Evolutionary conservation across 805 yeast species (phyloP), one percentile per base, ranked within the genome.

Genomic region (Candida maris): DNA sequence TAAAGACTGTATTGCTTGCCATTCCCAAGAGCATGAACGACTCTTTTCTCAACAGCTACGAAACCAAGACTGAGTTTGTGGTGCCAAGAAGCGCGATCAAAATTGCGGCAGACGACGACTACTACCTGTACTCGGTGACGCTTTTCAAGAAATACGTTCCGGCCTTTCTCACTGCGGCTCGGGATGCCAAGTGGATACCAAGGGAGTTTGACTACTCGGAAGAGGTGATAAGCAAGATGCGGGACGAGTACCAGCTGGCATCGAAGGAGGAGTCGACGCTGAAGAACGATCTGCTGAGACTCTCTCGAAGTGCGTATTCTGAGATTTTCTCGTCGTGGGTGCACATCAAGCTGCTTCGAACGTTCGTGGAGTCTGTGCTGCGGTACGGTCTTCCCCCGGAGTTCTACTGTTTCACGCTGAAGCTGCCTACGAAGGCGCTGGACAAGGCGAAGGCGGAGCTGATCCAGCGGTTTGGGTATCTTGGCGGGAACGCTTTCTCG

Each of bases 361-460:
- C 85, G 14, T 93, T 84, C 62, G 96, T 91, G 25, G 99, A 93
- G 66, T 76, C 88, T 34, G 96, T 93, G 12, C 73, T 93, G 59
- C 81, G 99, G 64, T 93, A 93, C 61, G 99, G 99, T 1, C 74
- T 93, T 46, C 99, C 98, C 23, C 97, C 97, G 20, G 83, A 82
- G 52, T 93, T 91, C 61, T 75, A 77, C 54, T 65, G 70, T 34
- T 74, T 52, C 48, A 59, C 71, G 36, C 54, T 77, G 30, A 67
- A 68, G 44, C 56, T 84, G 27, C 41, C 49, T 15, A 37, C 37
- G 15, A 68, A 68, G 47, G 57, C 61, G 19, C 48, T 73, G 16
- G 67, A 64, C 20, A 77, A 73, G 61, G 79, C 88, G 30, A 88
- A 82, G 62, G 65, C 72, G 41, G 85, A 81, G 46, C 71, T 93